Evolutionary conservation across 768 basidiomycete species (phyloP).

Genomic region (Sutorius australiensis): DNA sequence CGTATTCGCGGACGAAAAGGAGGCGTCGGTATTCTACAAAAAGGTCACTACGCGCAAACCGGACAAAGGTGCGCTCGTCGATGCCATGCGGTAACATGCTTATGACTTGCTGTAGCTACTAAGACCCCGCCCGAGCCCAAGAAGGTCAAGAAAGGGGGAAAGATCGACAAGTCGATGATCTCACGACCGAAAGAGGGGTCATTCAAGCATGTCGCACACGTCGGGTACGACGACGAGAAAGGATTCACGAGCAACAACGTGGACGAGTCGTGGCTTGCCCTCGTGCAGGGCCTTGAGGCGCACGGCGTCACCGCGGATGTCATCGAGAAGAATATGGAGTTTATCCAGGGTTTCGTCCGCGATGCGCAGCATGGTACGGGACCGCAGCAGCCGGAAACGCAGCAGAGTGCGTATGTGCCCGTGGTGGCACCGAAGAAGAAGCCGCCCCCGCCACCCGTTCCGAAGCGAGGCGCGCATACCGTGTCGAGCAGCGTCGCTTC

Average conservation of each 20-base stretch:
- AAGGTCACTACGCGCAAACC: constrained; percentile 71
- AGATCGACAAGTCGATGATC: constrained; percentile 91
- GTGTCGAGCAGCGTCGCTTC: constrained; percentile 26
- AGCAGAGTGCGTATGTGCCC: constrained; percentile 32
- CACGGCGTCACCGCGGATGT: constrained; percentile 65
- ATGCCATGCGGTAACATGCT: background rate
- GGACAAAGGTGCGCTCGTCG: constrained; percentile 44
- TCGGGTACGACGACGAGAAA: constrained; percentile 86
- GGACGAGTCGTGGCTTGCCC: constrained; percentile 81
- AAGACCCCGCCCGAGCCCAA: constrained; percentile 54
- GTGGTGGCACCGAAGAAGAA: constrained; percentile 43
- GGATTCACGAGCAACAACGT: constrained; percentile 87
- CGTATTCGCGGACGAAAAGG: constrained; percentile 82
- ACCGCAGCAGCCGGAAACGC: constrained; percentile 35
- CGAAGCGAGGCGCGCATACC: constrained; percentile 28
- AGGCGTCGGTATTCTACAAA: constrained; percentile 83
- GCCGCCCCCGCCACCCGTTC: constrained; percentile 36
- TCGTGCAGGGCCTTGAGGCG: constrained; percentile 62
- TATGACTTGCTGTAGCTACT: constrained; percentile 26
- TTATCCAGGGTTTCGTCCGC: constrained; percentile 80
- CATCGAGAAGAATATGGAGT: constrained; percentile 78
- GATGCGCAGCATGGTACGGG: constrained; percentile 39
- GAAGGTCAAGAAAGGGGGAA: constrained; percentile 59
- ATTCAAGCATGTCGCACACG: constrained; percentile 90
- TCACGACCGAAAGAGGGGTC: constrained; percentile 74